A percentile compares a stretch with the other conserved stretches of the same genome.
Conservation (phyloP, 345 rosid genomes). For the Iberis pinnata region DNA sequence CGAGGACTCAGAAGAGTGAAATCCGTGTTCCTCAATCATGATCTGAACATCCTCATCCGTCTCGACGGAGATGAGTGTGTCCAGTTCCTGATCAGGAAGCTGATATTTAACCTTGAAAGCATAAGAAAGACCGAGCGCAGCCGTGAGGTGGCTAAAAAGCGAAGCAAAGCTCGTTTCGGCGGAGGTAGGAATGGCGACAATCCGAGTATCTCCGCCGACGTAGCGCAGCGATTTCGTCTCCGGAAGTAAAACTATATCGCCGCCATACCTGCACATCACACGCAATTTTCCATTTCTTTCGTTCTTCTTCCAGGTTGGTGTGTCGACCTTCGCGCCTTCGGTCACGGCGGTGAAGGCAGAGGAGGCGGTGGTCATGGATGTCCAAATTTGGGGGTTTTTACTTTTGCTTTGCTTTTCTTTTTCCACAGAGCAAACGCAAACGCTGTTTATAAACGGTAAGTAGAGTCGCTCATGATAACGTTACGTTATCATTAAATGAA, state of each 20-base stretch:
- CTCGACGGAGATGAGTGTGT: conserved; percentile 51
- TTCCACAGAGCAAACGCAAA: conserved; percentile 15
- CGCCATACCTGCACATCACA: conserved; percentile 82
- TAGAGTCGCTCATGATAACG: too few species aligned
- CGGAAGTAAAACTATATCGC: conserved; percentile 47
- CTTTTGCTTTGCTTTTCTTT: background rate
- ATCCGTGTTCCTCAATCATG: conserved; percentile 58
- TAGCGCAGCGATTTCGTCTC: conserved; percentile 49
- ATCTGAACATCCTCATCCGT: conserved; percentile 59
- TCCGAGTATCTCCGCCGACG: conserved; percentile 57
- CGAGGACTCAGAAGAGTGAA: conserved; percentile 25
- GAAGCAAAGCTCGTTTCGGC: conserved; percentile 24
- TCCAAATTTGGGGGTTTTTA: conserved; percentile 10
- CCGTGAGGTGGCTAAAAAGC: conserved; percentile 34
- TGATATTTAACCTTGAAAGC: conserved; percentile 50
- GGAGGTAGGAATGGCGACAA: conserved; percentile 32
- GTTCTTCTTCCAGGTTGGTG: background rate
- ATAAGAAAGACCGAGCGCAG: conserved; percentile 30
- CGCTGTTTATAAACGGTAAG: conserved; percentile 23
- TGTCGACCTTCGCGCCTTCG: conserved; percentile 13
- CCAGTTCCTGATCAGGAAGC: conserved; percentile 57
- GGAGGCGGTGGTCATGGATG: conserved; percentile 27
- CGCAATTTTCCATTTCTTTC: conserved; percentile 40
- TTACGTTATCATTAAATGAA: conserved; percentile 20
- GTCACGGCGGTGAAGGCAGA: conserved; percentile 20